Conservation (phyloP, 805 yeast species). For the Pichia manshurica region DNA sequence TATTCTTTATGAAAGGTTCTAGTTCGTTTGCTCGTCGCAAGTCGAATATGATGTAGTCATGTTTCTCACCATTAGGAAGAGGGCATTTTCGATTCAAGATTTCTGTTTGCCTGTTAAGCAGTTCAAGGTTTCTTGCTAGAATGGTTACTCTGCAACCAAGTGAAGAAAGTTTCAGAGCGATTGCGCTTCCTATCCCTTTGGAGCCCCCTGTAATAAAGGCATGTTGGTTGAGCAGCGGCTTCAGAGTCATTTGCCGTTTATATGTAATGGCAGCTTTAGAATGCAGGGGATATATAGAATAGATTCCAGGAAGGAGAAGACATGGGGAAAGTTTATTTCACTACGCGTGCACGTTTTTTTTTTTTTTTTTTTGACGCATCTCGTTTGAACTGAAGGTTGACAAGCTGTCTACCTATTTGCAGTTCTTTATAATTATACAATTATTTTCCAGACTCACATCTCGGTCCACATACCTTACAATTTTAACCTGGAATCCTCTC, state of each 20-base stretch:
- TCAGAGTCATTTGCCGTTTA: not conserved
- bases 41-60: constrained; percentile 33
- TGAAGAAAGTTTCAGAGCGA: constrained; percentile 45
- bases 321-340: too few species aligned
- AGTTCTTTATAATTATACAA: constrained; percentile 23
- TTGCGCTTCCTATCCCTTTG: constrained; percentile 56
- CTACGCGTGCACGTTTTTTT: too few species aligned
- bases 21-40: constrained; percentile 20
- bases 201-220: constrained; percentile 68
- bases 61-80: constrained; percentile 16
- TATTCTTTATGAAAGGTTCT: constrained; percentile 12
- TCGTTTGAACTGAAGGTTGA: too few species aligned
- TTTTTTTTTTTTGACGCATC: too few species aligned
- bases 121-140: constrained; percentile 40
- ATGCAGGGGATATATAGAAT: too few species aligned
- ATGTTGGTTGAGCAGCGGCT: constrained; percentile 17
- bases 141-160: constrained; percentile 50
- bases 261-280: too few species aligned
- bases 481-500: constrained; percentile 37
- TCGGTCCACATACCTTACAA: constrained; percentile 54
- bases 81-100: constrained; percentile 19
- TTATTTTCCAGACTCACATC: constrained; percentile 63
- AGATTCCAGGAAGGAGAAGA: too few species aligned
- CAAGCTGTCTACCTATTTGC: not conserved
- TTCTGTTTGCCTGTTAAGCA: constrained; percentile 28